These are phyloP conservation scores for Ehretia macrophylla DNA, from an alignment of 257 asterid genomes.

Conservation along the genomic window DNA sequence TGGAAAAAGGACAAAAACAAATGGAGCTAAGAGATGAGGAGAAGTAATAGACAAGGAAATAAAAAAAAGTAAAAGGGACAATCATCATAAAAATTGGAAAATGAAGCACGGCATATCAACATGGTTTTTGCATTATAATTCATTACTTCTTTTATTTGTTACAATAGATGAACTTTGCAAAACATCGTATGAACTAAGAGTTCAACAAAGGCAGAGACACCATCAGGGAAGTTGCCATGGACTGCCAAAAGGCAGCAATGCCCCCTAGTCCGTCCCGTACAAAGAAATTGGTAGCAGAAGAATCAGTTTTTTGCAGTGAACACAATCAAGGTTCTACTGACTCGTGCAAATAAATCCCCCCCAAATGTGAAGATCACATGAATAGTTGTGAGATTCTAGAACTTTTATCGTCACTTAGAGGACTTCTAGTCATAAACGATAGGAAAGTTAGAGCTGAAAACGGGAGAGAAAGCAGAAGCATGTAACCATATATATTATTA, in stretches of 20 bases:
- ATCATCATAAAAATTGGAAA: not conserved
- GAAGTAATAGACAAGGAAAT: no score
- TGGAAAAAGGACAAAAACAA: conserved; percentile 15
- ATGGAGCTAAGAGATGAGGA: not conserved
- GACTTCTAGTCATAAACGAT: not conserved
- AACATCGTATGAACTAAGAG: not conserved
- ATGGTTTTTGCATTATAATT: no score
- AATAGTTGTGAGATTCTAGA: not conserved
- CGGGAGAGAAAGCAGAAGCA: not conserved
- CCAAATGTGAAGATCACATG: no score
- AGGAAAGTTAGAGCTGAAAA: not conserved
- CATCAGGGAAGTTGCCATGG: not conserved
- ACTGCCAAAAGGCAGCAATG: not conserved
- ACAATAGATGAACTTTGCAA: no score
- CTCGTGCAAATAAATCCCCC: not conserved
- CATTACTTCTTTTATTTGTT: no score
- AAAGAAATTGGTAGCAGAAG: no score
- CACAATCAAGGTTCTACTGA: not conserved
- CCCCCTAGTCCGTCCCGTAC: no score
- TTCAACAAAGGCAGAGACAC: not conserved
- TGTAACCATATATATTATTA: not conserved
- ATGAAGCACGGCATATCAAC: no score
- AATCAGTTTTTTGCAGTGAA: no score
- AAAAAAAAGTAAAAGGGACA: not conserved
- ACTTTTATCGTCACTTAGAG: not conserved